Percentiles rank a stretch among this genome's conserved stretches.
Conservation (phyloP, 1,284 basidiomycete species). For the Boletellus sp. region DNA sequence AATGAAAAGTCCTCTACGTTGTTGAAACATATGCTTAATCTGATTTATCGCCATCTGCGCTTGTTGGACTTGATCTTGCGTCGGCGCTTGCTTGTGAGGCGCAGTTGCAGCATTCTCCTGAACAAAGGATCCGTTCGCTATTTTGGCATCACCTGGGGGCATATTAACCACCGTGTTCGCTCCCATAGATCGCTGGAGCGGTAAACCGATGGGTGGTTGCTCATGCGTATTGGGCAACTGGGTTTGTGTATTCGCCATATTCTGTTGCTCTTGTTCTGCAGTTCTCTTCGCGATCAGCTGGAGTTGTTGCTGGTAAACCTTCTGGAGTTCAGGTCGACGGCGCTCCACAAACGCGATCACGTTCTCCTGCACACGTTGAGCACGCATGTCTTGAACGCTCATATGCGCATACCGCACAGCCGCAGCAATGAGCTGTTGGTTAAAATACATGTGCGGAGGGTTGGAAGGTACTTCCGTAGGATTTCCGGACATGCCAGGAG, state of each 20-base stretch:
- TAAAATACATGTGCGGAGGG: conserved; percentile 9
- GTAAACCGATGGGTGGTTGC: conserved; percentile 17
- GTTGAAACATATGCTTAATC: conserved; percentile 32
- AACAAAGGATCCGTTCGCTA: conserved; percentile 15
- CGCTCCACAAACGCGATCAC: conserved; percentile 57
- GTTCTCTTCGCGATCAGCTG: conserved; percentile 24
- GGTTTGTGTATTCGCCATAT: conserved; percentile 17
- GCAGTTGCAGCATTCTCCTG: conserved; percentile 10
- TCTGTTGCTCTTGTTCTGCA: conserved; percentile 27
- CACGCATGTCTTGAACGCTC: conserved; percentile 49
- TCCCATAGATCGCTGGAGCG: conserved; percentile 20
- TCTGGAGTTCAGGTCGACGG: conserved; percentile 40
- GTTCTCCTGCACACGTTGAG: conserved; percentile 45
- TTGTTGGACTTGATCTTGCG: conserved; percentile 32
- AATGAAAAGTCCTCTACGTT: conserved; percentile 30
- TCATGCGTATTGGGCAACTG: conserved; percentile 21
- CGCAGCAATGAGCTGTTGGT: conserved; percentile 21
- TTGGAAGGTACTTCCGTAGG: conserved; percentile 24
- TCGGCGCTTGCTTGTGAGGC: conserved; percentile 18
- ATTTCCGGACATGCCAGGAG: conserved; percentile 14
- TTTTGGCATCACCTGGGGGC: conserved; percentile 21
- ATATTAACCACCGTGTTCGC: conserved; percentile 14
- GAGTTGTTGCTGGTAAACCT: conserved; percentile 23
- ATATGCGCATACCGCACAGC: conserved; percentile 39
- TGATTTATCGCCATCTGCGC: conserved; percentile 32